These are phyloP conservation scores for Cylindrotheca fusiformis DNA, from an alignment of 108 stramenopile species.

Conservation along the genomic window DNA sequence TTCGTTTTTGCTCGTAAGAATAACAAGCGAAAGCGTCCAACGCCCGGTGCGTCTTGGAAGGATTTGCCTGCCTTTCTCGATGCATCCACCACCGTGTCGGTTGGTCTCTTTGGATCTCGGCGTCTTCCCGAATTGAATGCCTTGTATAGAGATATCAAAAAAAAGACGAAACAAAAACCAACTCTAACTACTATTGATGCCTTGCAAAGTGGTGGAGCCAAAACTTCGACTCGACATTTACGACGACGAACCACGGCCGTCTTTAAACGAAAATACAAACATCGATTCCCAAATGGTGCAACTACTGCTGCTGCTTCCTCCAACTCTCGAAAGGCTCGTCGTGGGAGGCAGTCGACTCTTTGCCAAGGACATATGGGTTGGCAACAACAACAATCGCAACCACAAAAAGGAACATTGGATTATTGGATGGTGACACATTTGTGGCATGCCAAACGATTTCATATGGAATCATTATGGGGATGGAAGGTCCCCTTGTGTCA, in stretches of 20 bases:
- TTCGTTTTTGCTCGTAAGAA: no score
- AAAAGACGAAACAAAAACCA: slow-evolving; percentile 7
- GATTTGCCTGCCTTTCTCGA: slow-evolving; percentile 65
- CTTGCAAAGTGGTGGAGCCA: slow-evolving; percentile 54
- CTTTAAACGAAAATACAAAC: slow-evolving; percentile 37
- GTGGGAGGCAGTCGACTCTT: slow-evolving; percentile 17
- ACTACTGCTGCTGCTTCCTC: neutral
- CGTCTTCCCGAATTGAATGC: slow-evolving; percentile 62
- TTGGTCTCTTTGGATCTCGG: slow-evolving; percentile 59
- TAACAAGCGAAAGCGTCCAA: neutral
- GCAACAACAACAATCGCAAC: slow-evolving; percentile 14
- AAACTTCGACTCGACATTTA: slow-evolving; percentile 73
- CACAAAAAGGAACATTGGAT: slow-evolving; percentile 8
- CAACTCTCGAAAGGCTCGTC: slow-evolving; percentile 15
- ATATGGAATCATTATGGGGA: slow-evolving; percentile 52
- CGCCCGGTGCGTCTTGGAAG: slow-evolving; percentile 5
- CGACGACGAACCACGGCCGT: slow-evolving; percentile 71
- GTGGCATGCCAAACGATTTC: slow-evolving; percentile 88
- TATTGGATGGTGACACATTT: slow-evolving; percentile 76
- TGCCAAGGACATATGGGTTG: slow-evolving; percentile 20
- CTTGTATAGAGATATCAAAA: neutral
- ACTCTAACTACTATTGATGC: no score
- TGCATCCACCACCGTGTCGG: slow-evolving; percentile 60
- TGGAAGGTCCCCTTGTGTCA: slow-evolving; percentile 75
- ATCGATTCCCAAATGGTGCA: slow-evolving; percentile 50